A percentile compares a stretch with the other conserved stretches of the same genome.
These are phyloP conservation scores for Xylariomycetidae sp. DNA, from an alignment of 2,329 filamentous ascomycete genomes.

Conservation along the genomic window DNA sequence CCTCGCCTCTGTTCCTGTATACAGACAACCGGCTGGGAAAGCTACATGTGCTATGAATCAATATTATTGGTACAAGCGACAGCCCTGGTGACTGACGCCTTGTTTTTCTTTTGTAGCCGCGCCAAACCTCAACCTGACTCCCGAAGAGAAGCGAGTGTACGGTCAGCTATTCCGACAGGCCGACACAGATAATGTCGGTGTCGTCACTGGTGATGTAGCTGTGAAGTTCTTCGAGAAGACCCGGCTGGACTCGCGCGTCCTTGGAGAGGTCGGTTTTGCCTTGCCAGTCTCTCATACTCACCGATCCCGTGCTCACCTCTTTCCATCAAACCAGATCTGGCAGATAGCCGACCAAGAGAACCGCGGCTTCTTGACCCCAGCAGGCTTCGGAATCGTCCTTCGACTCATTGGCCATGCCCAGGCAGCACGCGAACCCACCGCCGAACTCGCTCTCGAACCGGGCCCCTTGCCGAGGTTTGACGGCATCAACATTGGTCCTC, in stretches of 20 bases:
- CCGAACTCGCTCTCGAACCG: conserved; percentile 77
- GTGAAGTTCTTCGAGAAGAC: conserved; percentile 99
- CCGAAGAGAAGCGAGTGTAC: conserved; percentile 92
- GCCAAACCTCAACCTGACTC: conserved; percentile 76
- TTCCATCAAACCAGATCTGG: conserved; percentile 71
- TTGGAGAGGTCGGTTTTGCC: conserved; percentile 69
- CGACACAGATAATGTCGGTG: conserved; percentile 84
- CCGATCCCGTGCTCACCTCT: too few species aligned
- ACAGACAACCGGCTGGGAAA: conserved; percentile 1
- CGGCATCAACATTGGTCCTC: conserved; percentile 52
- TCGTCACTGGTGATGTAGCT: conserved; percentile 92
- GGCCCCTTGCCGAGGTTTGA: conserved; percentile 93
- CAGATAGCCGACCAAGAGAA: conserved; percentile 98
- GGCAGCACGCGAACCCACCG: conserved; percentile 73
- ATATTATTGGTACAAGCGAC: too few species aligned
- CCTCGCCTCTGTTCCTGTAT: conserved; percentile 1
- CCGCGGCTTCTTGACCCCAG: conserved; percentile 83
- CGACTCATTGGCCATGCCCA: conserved; percentile 95
- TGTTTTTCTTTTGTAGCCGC: conserved; percentile 41
- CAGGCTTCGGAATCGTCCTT: conserved; percentile 89
- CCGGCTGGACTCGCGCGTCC: conserved; percentile 73
- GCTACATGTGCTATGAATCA: conserved; percentile 4
- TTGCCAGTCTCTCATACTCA: neutral
- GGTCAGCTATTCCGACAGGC: conserved; percentile 90
- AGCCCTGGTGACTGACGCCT: too few species aligned